These are phyloP conservation scores for Rubia yunnanensis DNA, from an alignment of 257 asterid species.

Conservation along the genomic window DNA sequence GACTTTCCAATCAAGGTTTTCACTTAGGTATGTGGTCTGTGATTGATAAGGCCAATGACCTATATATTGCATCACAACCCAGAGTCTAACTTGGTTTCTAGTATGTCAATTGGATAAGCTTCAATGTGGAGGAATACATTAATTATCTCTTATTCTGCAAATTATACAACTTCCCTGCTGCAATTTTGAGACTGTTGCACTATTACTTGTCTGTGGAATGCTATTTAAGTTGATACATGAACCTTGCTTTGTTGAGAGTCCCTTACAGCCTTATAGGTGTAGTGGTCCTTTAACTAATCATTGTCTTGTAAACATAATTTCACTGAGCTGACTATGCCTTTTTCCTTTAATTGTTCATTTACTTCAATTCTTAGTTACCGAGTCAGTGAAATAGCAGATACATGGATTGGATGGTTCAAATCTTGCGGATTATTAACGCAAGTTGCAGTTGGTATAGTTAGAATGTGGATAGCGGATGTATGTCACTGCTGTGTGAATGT, in stretches of 20 bases:
- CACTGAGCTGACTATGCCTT: too few relatives aligned
- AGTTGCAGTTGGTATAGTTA: background rate
- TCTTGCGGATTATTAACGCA: background rate
- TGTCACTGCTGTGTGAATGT: background rate
- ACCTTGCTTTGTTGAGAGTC: background rate
- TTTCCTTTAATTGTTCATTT: background rate
- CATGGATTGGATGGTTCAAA: background rate
- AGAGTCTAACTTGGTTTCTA: background rate
- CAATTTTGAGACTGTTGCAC: background rate
- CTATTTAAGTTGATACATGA: background rate
- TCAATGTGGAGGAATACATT: too few relatives aligned
- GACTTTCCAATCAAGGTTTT: background rate
- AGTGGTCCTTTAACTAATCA: background rate
- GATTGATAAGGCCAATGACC: background rate
- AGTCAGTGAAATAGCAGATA: background rate
- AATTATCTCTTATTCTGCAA: background rate
- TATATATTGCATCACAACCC: background rate
- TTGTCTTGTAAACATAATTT: background rate
- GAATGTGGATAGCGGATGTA: background rate
- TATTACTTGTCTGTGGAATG: background rate
- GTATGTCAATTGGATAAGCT: too few relatives aligned
- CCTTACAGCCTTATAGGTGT: background rate
- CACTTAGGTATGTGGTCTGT: background rate
- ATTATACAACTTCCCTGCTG: background rate
- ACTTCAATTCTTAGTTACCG: background rate